Conservation (phyloP, 2,329 filamentous ascomycete species). For the Penicillium sp. region DNA sequence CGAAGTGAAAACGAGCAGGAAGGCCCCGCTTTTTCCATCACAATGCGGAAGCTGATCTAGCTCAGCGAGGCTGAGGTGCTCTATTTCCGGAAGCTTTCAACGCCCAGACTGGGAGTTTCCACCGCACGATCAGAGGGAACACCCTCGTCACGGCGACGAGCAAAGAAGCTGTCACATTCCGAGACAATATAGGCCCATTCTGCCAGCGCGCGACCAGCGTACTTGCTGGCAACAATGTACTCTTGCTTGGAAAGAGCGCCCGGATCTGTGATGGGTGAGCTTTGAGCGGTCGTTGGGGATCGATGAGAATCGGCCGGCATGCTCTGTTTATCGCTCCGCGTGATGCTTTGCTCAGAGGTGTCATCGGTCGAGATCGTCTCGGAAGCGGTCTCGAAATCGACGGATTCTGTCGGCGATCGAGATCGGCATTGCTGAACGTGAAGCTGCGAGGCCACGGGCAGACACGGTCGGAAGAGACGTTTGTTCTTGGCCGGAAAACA, state of each 20-base stretch:
- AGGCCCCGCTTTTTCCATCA: too few relatives aligned
- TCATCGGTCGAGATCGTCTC: conserved; percentile 17
- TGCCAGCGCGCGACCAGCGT: conserved; percentile 57
- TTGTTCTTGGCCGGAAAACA: conserved; percentile 46
- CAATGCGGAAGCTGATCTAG: too few relatives aligned
- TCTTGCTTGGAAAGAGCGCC: conserved; percentile 23
- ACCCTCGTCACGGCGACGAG: conserved; percentile 56
- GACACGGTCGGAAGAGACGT: conserved; percentile 50
- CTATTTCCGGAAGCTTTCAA: conserved; percentile 54
- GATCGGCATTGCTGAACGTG: conserved; percentile 43
- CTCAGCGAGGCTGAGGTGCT: not conserved
- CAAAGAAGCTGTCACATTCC: conserved; percentile 60
- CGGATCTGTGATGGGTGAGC: conserved; percentile 14
- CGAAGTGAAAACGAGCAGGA: too few relatives aligned
- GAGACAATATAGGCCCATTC: conserved; percentile 58
- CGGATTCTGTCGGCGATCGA: conserved; percentile 18
- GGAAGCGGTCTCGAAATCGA: conserved; percentile 22
- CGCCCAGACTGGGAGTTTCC: conserved; percentile 57
- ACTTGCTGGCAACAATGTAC: conserved; percentile 44
- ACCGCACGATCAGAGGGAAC: conserved; percentile 52
- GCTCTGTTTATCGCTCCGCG: conserved; percentile 5
- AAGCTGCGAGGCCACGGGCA: conserved; percentile 52
- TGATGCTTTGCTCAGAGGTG: conserved; percentile 11
- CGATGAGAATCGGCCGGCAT: conserved; percentile 2
- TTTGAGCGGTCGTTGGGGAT: conserved; percentile 10